These are phyloP conservation scores for Xylaria castorea DNA, from an alignment of 495 filamentous ascomycete genomes.

Conservation along the genomic window DNA sequence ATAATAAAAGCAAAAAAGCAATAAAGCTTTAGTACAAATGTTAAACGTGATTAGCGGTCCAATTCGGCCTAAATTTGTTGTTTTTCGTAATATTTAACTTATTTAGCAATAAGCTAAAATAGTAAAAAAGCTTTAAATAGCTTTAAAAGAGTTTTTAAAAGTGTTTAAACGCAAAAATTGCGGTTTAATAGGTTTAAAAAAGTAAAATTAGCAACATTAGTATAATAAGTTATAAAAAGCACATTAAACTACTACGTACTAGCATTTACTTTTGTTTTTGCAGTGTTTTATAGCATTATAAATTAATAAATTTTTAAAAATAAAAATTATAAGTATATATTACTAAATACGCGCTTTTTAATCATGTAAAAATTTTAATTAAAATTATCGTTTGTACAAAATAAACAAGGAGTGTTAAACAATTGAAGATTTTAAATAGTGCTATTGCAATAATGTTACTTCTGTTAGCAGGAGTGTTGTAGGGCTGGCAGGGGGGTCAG, in stretches of 20 bases:
- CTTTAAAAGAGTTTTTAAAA: neutral
- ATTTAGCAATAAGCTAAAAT: neutral
- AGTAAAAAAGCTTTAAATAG: neutral
- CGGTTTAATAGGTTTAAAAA: neutral
- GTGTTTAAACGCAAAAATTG: neutral
- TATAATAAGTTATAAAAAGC: neutral
- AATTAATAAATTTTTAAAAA: neutral
- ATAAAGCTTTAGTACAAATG: too few species aligned
- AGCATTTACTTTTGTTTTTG: neutral
- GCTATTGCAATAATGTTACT: too few species aligned
- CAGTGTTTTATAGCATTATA: neutral
- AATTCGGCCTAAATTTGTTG: too few species aligned
- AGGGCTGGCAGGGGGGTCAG: too few species aligned
- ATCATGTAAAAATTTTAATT: too few species aligned
- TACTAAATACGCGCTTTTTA: neutral
- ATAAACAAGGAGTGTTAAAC: too few species aligned
- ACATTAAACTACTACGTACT: neutral
- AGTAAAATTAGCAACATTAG: neutral
- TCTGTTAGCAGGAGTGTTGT: too few species aligned
- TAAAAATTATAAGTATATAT: neutral
- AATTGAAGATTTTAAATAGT: too few species aligned
- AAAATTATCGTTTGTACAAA: too few species aligned
- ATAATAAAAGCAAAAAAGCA: too few species aligned
- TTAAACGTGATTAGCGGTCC: too few species aligned
- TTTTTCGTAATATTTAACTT: neutral